Evolutionary conservation across 108 stramenopile species (phyloP).

Genomic region (Cyclotella kingstonii): DNA sequence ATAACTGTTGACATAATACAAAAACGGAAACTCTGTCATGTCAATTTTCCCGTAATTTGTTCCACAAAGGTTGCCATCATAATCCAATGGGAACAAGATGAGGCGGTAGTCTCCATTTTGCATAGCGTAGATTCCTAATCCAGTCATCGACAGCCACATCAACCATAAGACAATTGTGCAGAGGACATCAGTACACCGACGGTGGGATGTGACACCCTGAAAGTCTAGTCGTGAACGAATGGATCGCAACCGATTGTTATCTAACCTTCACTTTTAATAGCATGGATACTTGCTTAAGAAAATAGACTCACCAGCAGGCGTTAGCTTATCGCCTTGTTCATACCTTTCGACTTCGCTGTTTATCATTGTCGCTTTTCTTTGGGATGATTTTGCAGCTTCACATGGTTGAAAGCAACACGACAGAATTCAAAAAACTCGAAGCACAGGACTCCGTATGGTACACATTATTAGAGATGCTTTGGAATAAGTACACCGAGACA

Average conservation of each 20-base stretch:
- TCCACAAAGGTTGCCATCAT: constrained; percentile 79
- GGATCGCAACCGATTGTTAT: no score
- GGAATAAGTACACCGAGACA: no score
- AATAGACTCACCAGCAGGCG: constrained; percentile 3
- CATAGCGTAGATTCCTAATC: constrained; percentile 56
- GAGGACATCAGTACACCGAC: constrained; percentile 71
- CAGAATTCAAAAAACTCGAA: no score
- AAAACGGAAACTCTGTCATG: constrained; percentile 67
- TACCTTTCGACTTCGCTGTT: no score
- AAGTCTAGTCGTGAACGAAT: constrained; percentile 57
- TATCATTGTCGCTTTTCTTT: no score
- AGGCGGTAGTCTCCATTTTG: constrained; percentile 61
- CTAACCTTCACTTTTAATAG: no score
- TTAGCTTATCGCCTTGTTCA: constrained; percentile 13
- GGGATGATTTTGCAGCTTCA: no score
- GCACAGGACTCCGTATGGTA: no score
- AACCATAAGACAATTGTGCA: constrained; percentile 49
- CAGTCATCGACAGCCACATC: constrained; percentile 65
- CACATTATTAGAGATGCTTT: no score
- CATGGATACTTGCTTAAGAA: no score
- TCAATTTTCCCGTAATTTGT: constrained; percentile 44
- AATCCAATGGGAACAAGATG: constrained; percentile 70
- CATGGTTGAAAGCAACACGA: no score
- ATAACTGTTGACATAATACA: constrained; percentile 66
- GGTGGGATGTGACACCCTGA: constrained; percentile 56